Percentiles rank a stretch among this genome's conserved stretches.
These are phyloP conservation scores for Podospora anserina DNA, from an alignment of 495 filamentous ascomycete genomes.

Conservation along the genomic window DNA sequence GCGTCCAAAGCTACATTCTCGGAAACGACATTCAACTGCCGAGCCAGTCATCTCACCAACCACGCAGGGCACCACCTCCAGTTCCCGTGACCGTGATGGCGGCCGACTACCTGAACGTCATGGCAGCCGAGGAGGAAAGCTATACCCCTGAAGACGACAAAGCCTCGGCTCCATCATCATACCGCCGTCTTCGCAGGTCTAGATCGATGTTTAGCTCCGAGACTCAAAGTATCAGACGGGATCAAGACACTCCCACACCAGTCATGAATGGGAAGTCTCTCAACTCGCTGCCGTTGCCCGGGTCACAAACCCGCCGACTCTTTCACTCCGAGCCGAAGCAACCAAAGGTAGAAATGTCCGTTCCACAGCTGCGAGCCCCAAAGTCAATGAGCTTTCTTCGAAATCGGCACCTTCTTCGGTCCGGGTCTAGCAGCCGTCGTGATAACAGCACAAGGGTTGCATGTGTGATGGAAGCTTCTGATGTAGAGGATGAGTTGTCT, in stretches of 20 bases:
- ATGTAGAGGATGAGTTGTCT: conserved; percentile 10
- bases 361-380: conserved; percentile 34
- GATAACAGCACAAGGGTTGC: conserved; percentile 36
- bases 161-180: conserved; percentile 67
- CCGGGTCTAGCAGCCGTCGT: conserved; percentile 33
- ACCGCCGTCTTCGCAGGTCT: conserved; percentile 67
- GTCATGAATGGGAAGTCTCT: conserved; percentile 9
- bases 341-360: not conserved
- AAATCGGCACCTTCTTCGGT: conserved; percentile 29
- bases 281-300: conserved; percentile 16
- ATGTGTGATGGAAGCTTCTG: not conserved
- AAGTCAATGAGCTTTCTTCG: conserved; percentile 65
- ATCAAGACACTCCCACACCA: conserved; percentile 13
- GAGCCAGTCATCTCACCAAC: conserved; percentile 13
- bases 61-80: conserved; percentile 19
- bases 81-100: conserved; percentile 23
- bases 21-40: not conserved
- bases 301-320: conserved; percentile 15
- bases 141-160: conserved; percentile 59
- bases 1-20: conserved; percentile 8
- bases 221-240: conserved; percentile 26
- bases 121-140: conserved; percentile 43
- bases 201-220: conserved; percentile 66
- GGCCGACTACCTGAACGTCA: conserved; percentile 34
- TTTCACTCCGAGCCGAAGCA: conserved; percentile 25